Conservation (phyloP, 805 yeast species). For the Zygosaccharomyces bisporus region DNA sequence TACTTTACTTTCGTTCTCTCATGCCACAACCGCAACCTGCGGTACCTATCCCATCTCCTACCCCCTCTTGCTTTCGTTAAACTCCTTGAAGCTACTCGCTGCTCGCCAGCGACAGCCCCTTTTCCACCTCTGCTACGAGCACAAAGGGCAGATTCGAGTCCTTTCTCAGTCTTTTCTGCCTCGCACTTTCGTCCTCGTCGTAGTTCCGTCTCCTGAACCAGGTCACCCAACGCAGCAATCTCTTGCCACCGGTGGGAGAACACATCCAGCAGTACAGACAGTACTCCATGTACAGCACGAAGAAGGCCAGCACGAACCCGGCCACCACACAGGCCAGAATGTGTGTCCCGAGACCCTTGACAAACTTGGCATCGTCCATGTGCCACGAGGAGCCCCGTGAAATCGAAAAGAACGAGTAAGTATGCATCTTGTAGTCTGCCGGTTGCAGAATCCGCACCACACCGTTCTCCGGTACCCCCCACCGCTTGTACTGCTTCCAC, state of each 20-base stretch:
- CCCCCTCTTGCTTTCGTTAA: neutral
- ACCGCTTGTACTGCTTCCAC: slow-evolving; percentile 83
- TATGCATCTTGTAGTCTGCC: slow-evolving; percentile 60
- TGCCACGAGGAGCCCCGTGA: slow-evolving; percentile 92
- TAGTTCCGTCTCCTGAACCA: slow-evolving; percentile 2
- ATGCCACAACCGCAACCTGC: slow-evolving; percentile 1
- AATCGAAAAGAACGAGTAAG: slow-evolving; percentile 65
- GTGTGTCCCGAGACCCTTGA: slow-evolving; percentile 71
- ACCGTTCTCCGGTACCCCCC: slow-evolving; percentile 66
- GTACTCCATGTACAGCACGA: slow-evolving; percentile 46
- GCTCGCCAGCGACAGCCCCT: slow-evolving; percentile 4
- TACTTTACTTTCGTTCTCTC: neutral
- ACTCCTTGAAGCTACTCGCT: neutral
- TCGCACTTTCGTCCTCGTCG: slow-evolving; percentile 7
- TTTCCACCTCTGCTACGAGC: slow-evolving; percentile 27
- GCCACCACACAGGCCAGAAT: slow-evolving; percentile 64
- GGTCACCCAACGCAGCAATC: neutral
- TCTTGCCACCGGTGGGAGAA: slow-evolving; percentile 17
- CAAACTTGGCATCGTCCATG: slow-evolving; percentile 75
- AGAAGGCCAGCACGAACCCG: slow-evolving; percentile 59
- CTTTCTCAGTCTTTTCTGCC: slow-evolving; percentile 26
- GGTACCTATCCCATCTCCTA: neutral
- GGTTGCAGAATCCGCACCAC: slow-evolving; percentile 70
- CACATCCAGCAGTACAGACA: slow-evolving; percentile 42
- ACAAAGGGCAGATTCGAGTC: slow-evolving; percentile 30